Evolutionary conservation across 768 basidiomycete species (phyloP).

Genomic region (Auriscalpium orientale): DNA sequence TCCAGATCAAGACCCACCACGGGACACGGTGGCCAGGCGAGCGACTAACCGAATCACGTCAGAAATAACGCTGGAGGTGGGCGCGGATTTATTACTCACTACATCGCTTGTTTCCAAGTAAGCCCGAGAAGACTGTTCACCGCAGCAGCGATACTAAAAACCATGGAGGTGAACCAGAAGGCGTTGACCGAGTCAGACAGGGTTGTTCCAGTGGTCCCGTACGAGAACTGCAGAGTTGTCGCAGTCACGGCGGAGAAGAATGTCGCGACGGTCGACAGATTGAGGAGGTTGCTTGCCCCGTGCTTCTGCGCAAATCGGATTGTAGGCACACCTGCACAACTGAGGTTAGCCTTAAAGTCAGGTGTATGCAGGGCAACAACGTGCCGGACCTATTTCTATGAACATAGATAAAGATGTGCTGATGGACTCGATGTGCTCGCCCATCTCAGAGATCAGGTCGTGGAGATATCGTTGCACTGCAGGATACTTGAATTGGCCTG

Average conservation of each 20-base stretch:
- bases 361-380: constrained; percentile 5
- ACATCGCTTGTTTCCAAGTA: constrained; percentile 80
- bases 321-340: constrained; percentile 55
- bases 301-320: constrained; percentile 74
- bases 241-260: constrained; percentile 74
- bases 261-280: constrained; percentile 69
- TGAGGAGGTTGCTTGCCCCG: constrained; percentile 59
- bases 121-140: constrained; percentile 72
- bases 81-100: constrained; percentile 38
- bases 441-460: constrained; percentile 67
- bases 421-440: constrained; percentile 64
- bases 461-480: constrained; percentile 71
- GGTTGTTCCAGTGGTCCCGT: constrained; percentile 29
- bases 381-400: constrained; percentile 59
- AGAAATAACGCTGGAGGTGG: background rate
- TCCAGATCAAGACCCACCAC: constrained; percentile 84
- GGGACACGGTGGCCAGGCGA: constrained; percentile 71
- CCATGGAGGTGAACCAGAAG: constrained; percentile 70
- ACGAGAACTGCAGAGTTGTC: constrained; percentile 66
- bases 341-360: background rate
- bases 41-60: constrained; percentile 35
- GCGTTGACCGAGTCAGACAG: constrained; percentile 52
- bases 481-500: constrained; percentile 66
- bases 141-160: constrained; percentile 71
- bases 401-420: constrained; percentile 63